Evolutionary conservation across 805 yeast genomes (phyloP).

Genomic region (Yamadazyma olivae): DNA sequence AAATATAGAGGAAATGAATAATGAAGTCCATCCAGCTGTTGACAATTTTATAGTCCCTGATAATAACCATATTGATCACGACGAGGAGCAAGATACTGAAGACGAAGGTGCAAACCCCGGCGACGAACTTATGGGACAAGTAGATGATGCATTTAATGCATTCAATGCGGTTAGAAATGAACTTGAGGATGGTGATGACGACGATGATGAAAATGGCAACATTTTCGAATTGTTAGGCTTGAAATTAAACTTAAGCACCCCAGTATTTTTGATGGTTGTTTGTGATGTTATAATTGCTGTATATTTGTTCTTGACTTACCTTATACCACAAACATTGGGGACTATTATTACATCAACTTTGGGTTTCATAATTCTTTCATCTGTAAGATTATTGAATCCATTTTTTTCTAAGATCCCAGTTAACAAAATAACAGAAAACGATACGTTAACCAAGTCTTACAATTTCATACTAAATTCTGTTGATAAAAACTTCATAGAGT

Average conservation of each 20-base stretch:
- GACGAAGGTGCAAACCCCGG: background rate
- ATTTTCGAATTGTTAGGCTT: conserved; percentile 36
- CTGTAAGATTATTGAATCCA: background rate
- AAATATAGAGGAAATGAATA: background rate
- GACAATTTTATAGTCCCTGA: background rate
- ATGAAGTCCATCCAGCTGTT: background rate
- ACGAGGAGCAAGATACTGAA: background rate
- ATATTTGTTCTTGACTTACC: conserved; percentile 41
- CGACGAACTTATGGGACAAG: background rate
- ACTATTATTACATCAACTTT: conserved; percentile 9
- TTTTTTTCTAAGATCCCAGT: background rate
- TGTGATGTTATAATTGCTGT: conserved; percentile 30
- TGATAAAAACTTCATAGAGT: conserved; percentile 14
- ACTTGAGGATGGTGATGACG: conserved; percentile 5
- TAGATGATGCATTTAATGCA: background rate
- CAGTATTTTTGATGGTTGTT: conserved; percentile 29
- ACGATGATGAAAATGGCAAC: conserved; percentile 15
- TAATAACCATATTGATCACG: background rate
- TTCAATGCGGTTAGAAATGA: background rate
- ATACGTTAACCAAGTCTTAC: background rate
- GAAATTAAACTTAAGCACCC: conserved; percentile 31
- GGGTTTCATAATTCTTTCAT: background rate
- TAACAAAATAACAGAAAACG: background rate
- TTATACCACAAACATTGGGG: conserved; percentile 50
- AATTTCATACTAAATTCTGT: background rate